Base-by-base conservation (phyloP, 345 rosid species). In the Lepidium didymum region DNA sequence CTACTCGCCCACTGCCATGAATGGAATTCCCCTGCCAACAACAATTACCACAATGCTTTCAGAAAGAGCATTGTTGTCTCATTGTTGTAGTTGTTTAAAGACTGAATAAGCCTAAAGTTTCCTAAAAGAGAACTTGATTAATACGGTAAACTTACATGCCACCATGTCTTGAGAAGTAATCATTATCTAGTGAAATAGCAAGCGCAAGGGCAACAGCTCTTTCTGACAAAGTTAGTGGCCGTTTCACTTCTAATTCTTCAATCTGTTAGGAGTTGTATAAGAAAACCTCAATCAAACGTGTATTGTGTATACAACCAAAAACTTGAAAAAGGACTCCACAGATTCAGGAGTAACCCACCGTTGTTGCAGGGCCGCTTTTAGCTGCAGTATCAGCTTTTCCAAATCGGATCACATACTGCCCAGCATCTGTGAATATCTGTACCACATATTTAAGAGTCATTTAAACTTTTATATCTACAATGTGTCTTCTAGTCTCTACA, bases 381-480 rank as follows among this genome's bases (percentile, higher is more conserved):
- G 77, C 72, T 25, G 76, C 64, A 14, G 84, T 84, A 81, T 88
- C 92, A 56, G 87, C 64, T 76, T 80, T 82, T 61, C 97, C 97
- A 77, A 94, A 94, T 47, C 96, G 84, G 58, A 94, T 94, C 44
- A 81, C 96, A 45, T 94, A 94, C 77, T 94, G 99, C 14, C 99
- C 99, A 74, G 99, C 99, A 86, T 94, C 99, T 21, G 99, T 91
- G 66, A 94, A 85, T 15, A 94, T 82, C 96, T 92, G 85, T 54
- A 79, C 15, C 13, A 62, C 41, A 74, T 37, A 44, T 35, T 14
- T 3, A 36, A 69, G 12, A 65, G 27, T 16, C 52, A 56, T 21
- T 77, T 33, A 37, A 4, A 37, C 13, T 51, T 61, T 43, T 13
- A 46, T 40, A 50, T 59, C 53, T 14, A 64, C 58, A 27, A 47